Base-by-base conservation (phyloP, 805 yeast species). In the Priceomyces melissophilus region DNA sequence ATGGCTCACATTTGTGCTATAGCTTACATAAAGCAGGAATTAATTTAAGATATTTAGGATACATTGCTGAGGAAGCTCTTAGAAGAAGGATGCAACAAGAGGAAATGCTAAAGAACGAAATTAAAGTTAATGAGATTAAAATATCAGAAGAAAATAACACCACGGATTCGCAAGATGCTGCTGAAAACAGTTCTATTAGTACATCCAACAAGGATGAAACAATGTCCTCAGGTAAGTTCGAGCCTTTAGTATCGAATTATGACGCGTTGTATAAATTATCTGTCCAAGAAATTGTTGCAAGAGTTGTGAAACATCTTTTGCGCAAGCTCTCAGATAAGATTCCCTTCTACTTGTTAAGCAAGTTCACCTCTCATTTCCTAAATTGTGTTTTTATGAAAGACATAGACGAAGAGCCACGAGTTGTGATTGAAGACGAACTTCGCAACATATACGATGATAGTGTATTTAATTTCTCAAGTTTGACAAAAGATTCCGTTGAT, bases 31-130 rank as follows among this genome's bases (percentile, higher is more conserved):
- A 76, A 47, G 69, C 72, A 41, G 99, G 99, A 71, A 81, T 91
- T 60, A 90, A 88, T 61, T 58, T 90, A 64, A 84, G 98, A 68
- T 91, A 91, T 57, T 72, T 91, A 54, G 96, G 96, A 44, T 61
- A 55, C 12, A 57, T 87, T 48, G 81, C 81, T 15, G 54, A 58
- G 16, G 40, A 42, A 11, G 49, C 49, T 14, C 23, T 33, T 23
- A 16, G 16, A 26, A 23, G 28, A 17, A 16, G 7, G 4, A 33
- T 13, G 10, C 28, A n/a, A 6, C 26, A 33, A 16, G 14, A 13
- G 10, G 51, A 55, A 32, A 41, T 55, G 35, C 16, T 31, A 9
- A 54, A 57, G 31, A 31, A 25, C n/a, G 12, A 26, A 13, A 48
- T 59, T 37, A 51, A 52, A 26, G 46, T 32, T 1, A 64, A 68